Evolutionary conservation across 495 filamentous ascomycete genomes (phyloP).

Genomic region (Rostrohypoxylon terebratum): DNA sequence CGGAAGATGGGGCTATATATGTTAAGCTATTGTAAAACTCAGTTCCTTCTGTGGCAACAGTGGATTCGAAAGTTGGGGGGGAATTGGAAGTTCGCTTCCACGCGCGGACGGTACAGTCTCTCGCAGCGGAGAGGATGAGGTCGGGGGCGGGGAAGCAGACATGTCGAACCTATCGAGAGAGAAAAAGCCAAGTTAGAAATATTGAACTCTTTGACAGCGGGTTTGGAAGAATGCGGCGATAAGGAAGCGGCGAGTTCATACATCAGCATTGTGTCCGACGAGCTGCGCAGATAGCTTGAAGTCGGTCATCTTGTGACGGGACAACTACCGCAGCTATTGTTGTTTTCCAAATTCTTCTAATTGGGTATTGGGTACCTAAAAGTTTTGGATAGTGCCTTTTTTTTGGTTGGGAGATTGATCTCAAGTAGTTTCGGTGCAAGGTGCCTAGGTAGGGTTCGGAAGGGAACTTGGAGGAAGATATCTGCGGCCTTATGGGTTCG

Average conservation of each 20-base stretch:
- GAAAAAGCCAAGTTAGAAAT: conserved; percentile 26
- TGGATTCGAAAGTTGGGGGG: conserved; percentile 79
- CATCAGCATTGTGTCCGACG: conserved; percentile 84
- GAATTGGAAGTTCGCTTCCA: conserved; percentile 74
- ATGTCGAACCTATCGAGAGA: conserved; percentile 77
- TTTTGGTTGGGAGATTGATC: not conserved
- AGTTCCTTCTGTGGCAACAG: conserved; percentile 77
- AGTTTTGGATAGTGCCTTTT: not conserved
- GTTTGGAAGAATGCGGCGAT: not conserved
- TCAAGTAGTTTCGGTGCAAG: not conserved
- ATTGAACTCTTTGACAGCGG: not conserved
- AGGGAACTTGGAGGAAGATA: not conserved
- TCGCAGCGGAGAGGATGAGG: conserved; percentile 82
- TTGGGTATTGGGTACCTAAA: too few relatives aligned
- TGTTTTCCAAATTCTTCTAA: not conserved
- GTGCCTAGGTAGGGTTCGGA: too few relatives aligned
- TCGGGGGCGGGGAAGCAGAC: conserved; percentile 83
- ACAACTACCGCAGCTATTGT: not conserved
- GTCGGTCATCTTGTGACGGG: conserved; percentile 55
- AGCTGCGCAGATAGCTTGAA: conserved; percentile 88
- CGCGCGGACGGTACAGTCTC: conserved; percentile 88
- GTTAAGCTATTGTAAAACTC: conserved; percentile 88
- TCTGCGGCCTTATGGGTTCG: not conserved
- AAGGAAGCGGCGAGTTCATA: conserved; percentile 59
- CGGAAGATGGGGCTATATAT: conserved; percentile 75